Percentiles rank a stretch among this genome's conserved stretches.
phyloP scores from a whole-genome alignment of 1,139 yeast species.

The Magnusiomyces tetraspermus region DNA sequence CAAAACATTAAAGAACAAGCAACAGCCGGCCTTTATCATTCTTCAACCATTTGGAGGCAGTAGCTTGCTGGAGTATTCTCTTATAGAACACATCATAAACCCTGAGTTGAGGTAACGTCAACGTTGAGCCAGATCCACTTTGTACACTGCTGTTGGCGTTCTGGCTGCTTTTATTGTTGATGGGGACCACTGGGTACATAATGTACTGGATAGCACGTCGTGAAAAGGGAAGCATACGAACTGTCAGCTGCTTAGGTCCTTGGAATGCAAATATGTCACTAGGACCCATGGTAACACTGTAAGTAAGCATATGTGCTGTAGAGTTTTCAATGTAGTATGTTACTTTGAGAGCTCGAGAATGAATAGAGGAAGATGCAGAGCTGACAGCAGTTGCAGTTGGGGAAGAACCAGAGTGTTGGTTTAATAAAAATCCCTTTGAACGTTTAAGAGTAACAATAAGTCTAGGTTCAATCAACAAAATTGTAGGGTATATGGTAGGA shows the following conservation, averaged over 20 bases:
- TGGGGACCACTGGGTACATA: slow-evolving; percentile 23
- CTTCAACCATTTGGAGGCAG: background rate
- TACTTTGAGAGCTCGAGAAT: background rate
- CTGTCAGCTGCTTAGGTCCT: slow-evolving; percentile 31
- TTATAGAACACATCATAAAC: slow-evolving; percentile 60
- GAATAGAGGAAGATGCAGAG: background rate
- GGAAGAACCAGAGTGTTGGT: too few species aligned
- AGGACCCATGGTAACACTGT: slow-evolving; percentile 41
- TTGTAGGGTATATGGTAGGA: slow-evolving; percentile 32
- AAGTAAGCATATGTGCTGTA: slow-evolving; percentile 56
- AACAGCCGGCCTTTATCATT: background rate
- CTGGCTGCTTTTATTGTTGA: background rate
- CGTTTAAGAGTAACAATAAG: slow-evolving; percentile 37
- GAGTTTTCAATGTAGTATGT: slow-evolving; percentile 63
- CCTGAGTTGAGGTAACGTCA: slow-evolving; percentile 47
- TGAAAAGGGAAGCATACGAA: slow-evolving; percentile 57
- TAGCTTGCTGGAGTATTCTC: slow-evolving; percentile 27
- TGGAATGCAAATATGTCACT: slow-evolving; percentile 35
- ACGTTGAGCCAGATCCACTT: slow-evolving; percentile 20
- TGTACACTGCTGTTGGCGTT: slow-evolving; percentile 17
- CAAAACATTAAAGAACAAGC: too few species aligned
- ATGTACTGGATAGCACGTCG: slow-evolving; percentile 40
- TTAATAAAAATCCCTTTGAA: too few species aligned
- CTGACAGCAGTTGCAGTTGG: background rate
- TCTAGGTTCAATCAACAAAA: slow-evolving; percentile 65